These are phyloP conservation scores for Ustilago esculenta DNA, from an alignment of 1,284 basidiomycete genomes.

Conservation along the genomic window DNA sequence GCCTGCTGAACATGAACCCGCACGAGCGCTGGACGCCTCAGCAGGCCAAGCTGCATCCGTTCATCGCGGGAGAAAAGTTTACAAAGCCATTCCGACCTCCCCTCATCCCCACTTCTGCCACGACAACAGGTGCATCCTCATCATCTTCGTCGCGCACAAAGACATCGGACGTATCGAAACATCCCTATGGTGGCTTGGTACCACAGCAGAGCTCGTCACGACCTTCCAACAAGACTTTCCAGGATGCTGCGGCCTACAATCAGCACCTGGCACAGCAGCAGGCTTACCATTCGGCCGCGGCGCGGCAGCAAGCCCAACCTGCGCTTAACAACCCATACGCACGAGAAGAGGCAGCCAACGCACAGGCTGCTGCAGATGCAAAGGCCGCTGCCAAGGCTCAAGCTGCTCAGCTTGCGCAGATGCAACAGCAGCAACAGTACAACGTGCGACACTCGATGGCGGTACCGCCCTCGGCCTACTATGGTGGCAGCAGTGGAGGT, in stretches of 20 bases:
- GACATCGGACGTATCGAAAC: slow-evolving; percentile 72
- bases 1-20: slow-evolving; percentile 91
- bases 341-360: slow-evolving; percentile 37
- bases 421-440: slow-evolving; percentile 44
- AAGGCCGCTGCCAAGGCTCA: slow-evolving; percentile 49
- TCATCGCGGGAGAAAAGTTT: slow-evolving; percentile 96
- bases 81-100: slow-evolving; percentile 67
- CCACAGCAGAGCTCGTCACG: slow-evolving; percentile 74
- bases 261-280: slow-evolving; percentile 94
- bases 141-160: slow-evolving; percentile 16
- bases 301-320: slow-evolving; percentile 67
- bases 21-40: slow-evolving; percentile 96
- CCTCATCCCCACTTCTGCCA: slow-evolving; percentile 18
- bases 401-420: slow-evolving; percentile 50
- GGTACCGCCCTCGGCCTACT: slow-evolving; percentile 29
- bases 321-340: slow-evolving; percentile 61
- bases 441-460: slow-evolving; percentile 40
- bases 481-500: slow-evolving; percentile 5
- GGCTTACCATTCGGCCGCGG: slow-evolving; percentile 77
- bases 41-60: slow-evolving; percentile 93
- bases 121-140: slow-evolving; percentile 8
- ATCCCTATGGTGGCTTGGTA: slow-evolving; percentile 88
- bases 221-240: slow-evolving; percentile 77
- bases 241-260: slow-evolving; percentile 92
- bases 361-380: slow-evolving; percentile 39